A percentile compares a stretch with the other conserved stretches of the same genome.
Conservation (phyloP, 1,284 basidiomycete genomes). For the Tetrapyrgos nigripes region DNA sequence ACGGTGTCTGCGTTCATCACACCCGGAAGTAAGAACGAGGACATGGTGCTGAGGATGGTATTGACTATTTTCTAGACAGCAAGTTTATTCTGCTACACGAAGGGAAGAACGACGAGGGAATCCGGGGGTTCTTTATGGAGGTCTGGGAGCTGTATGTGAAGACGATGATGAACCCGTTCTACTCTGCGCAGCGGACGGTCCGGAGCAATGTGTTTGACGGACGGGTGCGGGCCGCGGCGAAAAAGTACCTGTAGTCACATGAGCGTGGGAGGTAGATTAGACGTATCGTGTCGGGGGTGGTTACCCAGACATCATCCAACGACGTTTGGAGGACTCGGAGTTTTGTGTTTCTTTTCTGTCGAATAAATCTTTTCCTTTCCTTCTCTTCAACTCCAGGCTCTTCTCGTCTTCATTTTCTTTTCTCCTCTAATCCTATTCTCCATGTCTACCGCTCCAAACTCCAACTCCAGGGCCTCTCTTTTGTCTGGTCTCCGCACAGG, state of each 20-base stretch:
- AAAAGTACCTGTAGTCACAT: conserved; percentile 75
- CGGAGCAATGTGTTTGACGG: conserved; percentile 82
- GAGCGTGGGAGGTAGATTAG: background rate
- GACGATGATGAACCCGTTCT: conserved; percentile 92
- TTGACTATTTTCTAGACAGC: conserved; percentile 63
- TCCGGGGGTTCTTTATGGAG: conserved; percentile 88
- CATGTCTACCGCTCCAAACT: conserved; percentile 64
- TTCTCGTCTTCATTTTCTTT: conserved; percentile 37
- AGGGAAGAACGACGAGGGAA: conserved; percentile 94
- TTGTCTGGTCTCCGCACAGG: conserved; percentile 86
- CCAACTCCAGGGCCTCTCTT: conserved; percentile 78
- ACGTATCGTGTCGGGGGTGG: too few species aligned
- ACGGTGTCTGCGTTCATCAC: conserved; percentile 94
- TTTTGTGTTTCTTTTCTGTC: conserved; percentile 7
- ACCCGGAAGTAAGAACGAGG: conserved; percentile 80
- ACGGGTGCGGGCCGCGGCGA: conserved; percentile 85
- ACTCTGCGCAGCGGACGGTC: conserved; percentile 86
- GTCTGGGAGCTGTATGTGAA: conserved; percentile 97
- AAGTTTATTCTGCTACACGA: conserved; percentile 94
- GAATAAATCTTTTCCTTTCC: conserved; percentile 17
- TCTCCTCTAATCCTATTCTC: conserved; percentile 21
- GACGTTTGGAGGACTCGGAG: conserved; percentile 2
- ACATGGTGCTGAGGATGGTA: conserved; percentile 27
- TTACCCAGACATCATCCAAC: too few species aligned
- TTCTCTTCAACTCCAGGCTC: conserved; percentile 31